A percentile compares a stretch with the other conserved stretches of the same genome.
Evolutionary conservation across 1,284 basidiomycete genomes (phyloP).

Genomic region (Papiliotrema laurentii): DNA sequence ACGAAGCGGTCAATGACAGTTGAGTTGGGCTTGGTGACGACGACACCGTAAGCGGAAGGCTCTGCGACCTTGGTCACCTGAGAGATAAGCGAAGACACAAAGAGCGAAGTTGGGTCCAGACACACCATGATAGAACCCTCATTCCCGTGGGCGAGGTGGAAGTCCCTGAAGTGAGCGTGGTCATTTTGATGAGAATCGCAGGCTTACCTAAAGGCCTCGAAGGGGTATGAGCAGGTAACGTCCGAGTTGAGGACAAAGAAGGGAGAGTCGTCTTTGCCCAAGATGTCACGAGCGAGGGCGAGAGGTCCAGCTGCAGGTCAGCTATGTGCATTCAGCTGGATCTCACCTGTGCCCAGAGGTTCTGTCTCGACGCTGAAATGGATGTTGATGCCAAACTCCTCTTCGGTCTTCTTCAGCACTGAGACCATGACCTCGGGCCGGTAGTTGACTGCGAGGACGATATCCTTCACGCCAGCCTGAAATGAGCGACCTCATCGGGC

Average conservation of each 20-base stretch:
- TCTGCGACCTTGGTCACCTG: conserved; percentile 55
- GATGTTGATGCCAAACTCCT: conserved; percentile 55
- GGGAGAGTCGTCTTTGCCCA: conserved; percentile 54
- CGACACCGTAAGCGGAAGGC: conserved; percentile 55
- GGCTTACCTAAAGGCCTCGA: conserved; percentile 51
- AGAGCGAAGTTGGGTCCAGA: not conserved
- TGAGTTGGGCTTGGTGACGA: conserved; percentile 51
- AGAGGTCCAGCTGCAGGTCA: conserved; percentile 51
- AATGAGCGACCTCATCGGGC: not conserved
- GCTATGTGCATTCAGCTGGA: not conserved
- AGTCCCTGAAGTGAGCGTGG: conserved; percentile 41
- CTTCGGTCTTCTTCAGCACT: conserved; percentile 54
- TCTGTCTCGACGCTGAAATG: conserved; percentile 55
- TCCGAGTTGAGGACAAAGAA: conserved; percentile 58
- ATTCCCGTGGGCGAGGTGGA: conserved; percentile 53
- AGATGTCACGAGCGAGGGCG: conserved; percentile 52
- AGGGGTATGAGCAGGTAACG: conserved; percentile 55
- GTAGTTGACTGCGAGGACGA: conserved; percentile 56
- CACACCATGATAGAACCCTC: conserved; percentile 56
- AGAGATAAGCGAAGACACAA: not conserved
- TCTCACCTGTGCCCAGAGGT: conserved; percentile 53
- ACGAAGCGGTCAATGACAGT: conserved; percentile 55
- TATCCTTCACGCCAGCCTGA: conserved; percentile 54
- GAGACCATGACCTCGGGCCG: conserved; percentile 55
- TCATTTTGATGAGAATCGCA: not conserved